Evolutionary conservation across 768 basidiomycete genomes (phyloP), one percentile per base, ranked within the genome.

Genomic region (Tylopilus cervinicoccineus): DNA sequence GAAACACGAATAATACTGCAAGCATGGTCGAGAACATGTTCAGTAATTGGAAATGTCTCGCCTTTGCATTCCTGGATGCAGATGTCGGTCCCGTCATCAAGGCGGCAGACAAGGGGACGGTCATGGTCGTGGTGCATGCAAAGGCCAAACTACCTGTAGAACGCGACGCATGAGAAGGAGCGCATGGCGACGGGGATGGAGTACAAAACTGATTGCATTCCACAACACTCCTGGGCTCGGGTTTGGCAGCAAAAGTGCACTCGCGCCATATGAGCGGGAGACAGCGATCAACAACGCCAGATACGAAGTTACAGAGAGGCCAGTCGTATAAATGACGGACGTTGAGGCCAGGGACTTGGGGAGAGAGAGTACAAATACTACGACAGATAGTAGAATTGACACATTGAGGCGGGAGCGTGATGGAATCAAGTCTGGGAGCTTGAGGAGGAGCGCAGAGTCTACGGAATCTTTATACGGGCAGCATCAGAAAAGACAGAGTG

Each of bases 41-140:
- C 37, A 88, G 67, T 4, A 76, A 58, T 45, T 75, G 74, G 69
- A 87, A 88, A 5, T 82, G 84, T 40, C 72, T 76, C 27, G 72
- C 68, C 27, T 69, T 72, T 12, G 76, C 68, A 41, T 71, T 70
- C 65, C 80, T 81, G 41, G 56, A 12, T 5, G 16, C 32, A 1
- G 29, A 27, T n/a, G 56, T n/a, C 6, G 38, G 47, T 13, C 55
- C 67, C 23, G 75, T 75, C 48, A 75, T 76, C 44, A 86, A 64
- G 4, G 84, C 79, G 31, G 79, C 72, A 52, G 85, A 86, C 45
- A 88, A 64, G 17, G 83, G 78, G 16, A 87, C 70, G 5, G 87
- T 85, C 50, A 78, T 76, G 6, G 79, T 70, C 1, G 86, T 80
- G 16, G 81, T 74, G 58, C 86, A 88, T 12, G 80, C 71, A 60